Base-by-base conservation (phyloP, 1,284 basidiomycete species). In the Pisolithus thermaeus region DNA sequence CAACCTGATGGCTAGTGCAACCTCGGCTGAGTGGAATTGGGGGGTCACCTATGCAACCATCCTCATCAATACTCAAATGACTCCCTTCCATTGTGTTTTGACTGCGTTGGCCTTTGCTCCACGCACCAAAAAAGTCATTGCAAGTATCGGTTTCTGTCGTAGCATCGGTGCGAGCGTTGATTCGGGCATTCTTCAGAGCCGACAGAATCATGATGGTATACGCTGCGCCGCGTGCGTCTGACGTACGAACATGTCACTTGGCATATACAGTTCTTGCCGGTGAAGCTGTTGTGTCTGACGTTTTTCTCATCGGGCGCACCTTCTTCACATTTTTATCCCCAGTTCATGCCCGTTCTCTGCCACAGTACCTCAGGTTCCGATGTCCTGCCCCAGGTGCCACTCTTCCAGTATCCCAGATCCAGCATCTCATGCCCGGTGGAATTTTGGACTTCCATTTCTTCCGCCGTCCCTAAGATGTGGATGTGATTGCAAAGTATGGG, bases 381-480 rank as follows among this genome's bases (percentile, higher is more conserved):
- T 57, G 78, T 84, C 50, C 63, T 85, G 20, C 73, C 87, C 45
- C 69, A 77, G 42, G 83, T 81, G 0, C 67, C 74, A 0, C 59
- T 39, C 76, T 77, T 1, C 67, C 71, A 7, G 70, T 72, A 4
- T 84, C 81, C 3, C 67, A 84, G n/a, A 71, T 87, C 27, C 73
- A 84, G 57, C 87, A 85, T 59, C 74, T 83, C 46, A 67, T 79
- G 62, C 67, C 86, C 48, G 83, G 84, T 18, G 85, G 86, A 12
- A 78, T 78, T 2, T n/a, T 87, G 32, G 81, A 86, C 60, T 77
- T 86, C 46, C 85, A 86, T 70, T 87, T 89, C 64, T 75, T 86
- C 61, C 78, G 82, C 35, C 87, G 88, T 1, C 82, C 83, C 0
- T 73, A 72, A 14, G 81, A 84, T 18, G 70, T 73, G 32, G 70